phyloP scores from a whole-genome alignment of 805 yeast genomes.

The Wickerhamomyces ciferrii region DNA sequence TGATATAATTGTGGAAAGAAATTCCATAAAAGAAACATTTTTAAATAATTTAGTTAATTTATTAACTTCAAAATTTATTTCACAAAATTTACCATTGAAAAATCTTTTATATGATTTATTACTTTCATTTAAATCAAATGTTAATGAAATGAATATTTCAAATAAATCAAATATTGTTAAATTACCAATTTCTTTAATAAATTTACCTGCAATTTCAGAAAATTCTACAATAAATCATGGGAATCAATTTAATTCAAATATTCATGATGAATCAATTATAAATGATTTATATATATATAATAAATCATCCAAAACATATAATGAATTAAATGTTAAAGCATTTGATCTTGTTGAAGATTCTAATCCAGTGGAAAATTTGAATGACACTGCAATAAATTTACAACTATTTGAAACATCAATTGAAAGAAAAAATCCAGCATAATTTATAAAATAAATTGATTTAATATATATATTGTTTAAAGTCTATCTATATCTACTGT shows the following conservation, averaged over 20 bases:
- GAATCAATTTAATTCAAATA: constrained; percentile 4
- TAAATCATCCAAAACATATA: constrained; percentile 21
- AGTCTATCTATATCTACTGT: constrained; percentile 37
- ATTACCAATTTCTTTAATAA: constrained; percentile 20
- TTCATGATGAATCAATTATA: constrained; percentile 15
- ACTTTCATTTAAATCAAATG: constrained; percentile 40
- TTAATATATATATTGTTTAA: constrained; percentile 2
- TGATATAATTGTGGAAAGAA: constrained; percentile 37
- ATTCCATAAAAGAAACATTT: constrained; percentile 38
- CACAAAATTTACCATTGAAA: constrained; percentile 41
- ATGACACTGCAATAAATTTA: constrained; percentile 50
- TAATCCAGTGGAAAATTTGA: constrained; percentile 37
- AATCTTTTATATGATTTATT: constrained; percentile 57
- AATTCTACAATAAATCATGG: neutral
- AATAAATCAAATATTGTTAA: constrained; percentile 21
- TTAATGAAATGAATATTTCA: constrained; percentile 18
- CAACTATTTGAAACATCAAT: constrained; percentile 48
- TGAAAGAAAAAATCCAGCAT: constrained; percentile 39
- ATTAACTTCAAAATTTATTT: constrained; percentile 38
- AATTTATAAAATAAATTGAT: neutral
- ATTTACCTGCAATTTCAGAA: constrained; percentile 18
- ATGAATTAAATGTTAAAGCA: constrained; percentile 36
- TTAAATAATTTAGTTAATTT: constrained; percentile 41
- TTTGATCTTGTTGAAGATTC: constrained; percentile 60
- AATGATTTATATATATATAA: constrained; percentile 23